These are phyloP conservation scores for Mycena vitilis DNA, from an alignment of 768 basidiomycete species.

Conservation along the genomic window DNA sequence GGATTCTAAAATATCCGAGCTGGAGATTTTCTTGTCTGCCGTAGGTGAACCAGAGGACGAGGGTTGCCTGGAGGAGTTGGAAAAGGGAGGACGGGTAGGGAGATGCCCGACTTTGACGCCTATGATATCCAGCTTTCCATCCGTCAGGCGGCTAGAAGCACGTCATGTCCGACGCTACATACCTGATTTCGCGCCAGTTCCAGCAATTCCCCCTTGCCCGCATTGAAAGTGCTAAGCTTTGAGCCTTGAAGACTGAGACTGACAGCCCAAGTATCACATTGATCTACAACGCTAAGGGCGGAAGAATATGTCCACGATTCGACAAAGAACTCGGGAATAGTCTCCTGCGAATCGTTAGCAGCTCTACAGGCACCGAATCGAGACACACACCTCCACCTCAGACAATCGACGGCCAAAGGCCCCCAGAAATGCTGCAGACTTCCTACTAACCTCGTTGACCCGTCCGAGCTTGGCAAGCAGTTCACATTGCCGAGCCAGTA, in stretches of 20 bases:
- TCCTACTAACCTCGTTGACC: conserved; percentile 76
- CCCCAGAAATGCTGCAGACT: conserved; percentile 79
- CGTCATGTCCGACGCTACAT: conserved; percentile 34
- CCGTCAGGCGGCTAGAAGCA: conserved; percentile 12
- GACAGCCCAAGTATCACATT: conserved; percentile 80
- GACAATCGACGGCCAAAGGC: conserved; percentile 81
- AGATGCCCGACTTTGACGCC: conserved; percentile 82
- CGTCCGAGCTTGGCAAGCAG: conserved; percentile 78
- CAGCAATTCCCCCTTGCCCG: conserved; percentile 88
- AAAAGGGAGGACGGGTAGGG: conserved; percentile 80
- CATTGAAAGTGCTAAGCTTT: conserved; percentile 65
- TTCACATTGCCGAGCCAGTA: conserved; percentile 87
- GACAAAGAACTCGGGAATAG: conserved; percentile 77
- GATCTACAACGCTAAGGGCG: conserved; percentile 83
- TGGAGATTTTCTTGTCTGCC: conserved; percentile 59
- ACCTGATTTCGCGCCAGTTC: conserved; percentile 93
- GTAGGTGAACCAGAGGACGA: conserved; percentile 38
- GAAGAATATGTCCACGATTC: conserved; percentile 96
- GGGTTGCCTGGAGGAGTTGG: conserved; percentile 53
- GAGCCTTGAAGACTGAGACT: conserved; percentile 59
- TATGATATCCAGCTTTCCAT: conserved; percentile 80
- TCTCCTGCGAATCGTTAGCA: conserved; percentile 47
- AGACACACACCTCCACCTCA: conserved; percentile 71
- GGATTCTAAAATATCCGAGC: conserved; percentile 69
- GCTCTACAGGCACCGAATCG: background rate